Evolutionary conservation across 371 early-diverging fungal species (phyloP), one percentile per base, ranked within the genome.

Genomic region (Mucor irregularis): DNA sequence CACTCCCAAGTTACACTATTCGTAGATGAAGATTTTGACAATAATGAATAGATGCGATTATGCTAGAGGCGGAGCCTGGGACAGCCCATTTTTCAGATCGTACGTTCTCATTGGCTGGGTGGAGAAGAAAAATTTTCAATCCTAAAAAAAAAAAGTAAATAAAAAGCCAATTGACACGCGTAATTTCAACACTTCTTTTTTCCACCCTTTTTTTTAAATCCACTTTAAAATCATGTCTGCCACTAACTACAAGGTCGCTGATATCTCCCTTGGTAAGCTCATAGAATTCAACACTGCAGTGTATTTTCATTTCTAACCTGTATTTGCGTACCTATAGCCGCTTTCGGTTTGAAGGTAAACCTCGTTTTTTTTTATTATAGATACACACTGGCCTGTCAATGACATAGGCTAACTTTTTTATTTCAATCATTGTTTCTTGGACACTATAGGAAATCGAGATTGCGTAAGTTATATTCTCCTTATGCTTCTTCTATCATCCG

Each of bases 261-360:
- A 97, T 81, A 95, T 97, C 71, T 88, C 90, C 56, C 94, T 96
- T 61, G 92, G 96, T 81, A 92, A 68, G 52, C 26, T 4, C 21
- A n/a, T 39, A 4, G 9, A 28, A 31, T 17, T 26, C 9, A 22
- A 48, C 11, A 13, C 37, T 46, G 7, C 13, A 17, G 21, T 6
- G 25, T 8, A 54, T 19, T 3, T 11, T 33, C 50, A 7, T 40
- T 4, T 14, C 5, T 5, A 14, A 35, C 35, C 5, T 29, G 10
- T 21, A 19, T 37, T 40, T 34, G 24, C 40, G 17, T 5, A 17
- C 22, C 9, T 51, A 19, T 47, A 64, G 77, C 77, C 49, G 77
- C 77, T 76, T 76, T 76, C 66, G 77, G 73, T 56, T 63, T 71
- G 47, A 74, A 65, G 61, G 65, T 65, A 60, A 50, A 39, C 31